Percentiles rank a stretch among this genome's conserved stretches.
Conservation (phyloP, 176 grass and related monocot species). For the Canna indica region DNA sequence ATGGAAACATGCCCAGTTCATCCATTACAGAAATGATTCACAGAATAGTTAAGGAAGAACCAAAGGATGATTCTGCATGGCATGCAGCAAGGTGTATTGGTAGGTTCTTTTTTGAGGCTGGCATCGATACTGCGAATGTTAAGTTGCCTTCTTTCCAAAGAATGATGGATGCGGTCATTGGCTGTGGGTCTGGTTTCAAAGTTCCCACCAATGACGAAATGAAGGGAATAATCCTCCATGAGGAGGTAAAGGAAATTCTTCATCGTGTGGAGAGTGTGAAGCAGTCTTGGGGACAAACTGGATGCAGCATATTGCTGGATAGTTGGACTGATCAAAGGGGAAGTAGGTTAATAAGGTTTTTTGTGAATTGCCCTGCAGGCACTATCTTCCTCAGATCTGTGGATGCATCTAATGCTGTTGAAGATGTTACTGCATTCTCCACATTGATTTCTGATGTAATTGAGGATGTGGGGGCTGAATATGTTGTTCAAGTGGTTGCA, state of each 20-base stretch:
- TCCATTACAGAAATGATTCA: slow-evolving; percentile 13
- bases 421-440: slow-evolving; percentile 45
- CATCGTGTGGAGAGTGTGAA: slow-evolving; percentile 31
- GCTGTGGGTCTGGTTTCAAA: slow-evolving; percentile 13
- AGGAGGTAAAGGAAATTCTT: slow-evolving; percentile 47
- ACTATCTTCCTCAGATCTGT: slow-evolving; percentile 66
- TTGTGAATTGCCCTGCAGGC: slow-evolving; percentile 49
- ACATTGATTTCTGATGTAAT: slow-evolving; percentile 36
- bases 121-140: slow-evolving; percentile 43
- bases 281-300: slow-evolving; percentile 41
- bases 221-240: slow-evolving; percentile 46
- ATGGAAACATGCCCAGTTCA: background rate
- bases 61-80: slow-evolving; percentile 24
- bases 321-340: slow-evolving; percentile 48
- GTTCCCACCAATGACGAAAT: slow-evolving; percentile 36
- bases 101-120: slow-evolving; percentile 56
- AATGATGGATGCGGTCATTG: slow-evolving; percentile 43
- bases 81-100: slow-evolving; percentile 41
- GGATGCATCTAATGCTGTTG: slow-evolving; percentile 37
- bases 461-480: slow-evolving; percentile 44
- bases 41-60: slow-evolving; percentile 12
- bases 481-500: slow-evolving; percentile 65
- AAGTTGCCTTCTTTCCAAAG: slow-evolving; percentile 45
- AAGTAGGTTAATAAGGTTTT: slow-evolving; percentile 40
- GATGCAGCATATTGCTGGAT: slow-evolving; percentile 70